These are phyloP conservation scores for Dictyostelium citrinum DNA, from an alignment of 78 protist genomes.

Conservation along the genomic window DNA sequence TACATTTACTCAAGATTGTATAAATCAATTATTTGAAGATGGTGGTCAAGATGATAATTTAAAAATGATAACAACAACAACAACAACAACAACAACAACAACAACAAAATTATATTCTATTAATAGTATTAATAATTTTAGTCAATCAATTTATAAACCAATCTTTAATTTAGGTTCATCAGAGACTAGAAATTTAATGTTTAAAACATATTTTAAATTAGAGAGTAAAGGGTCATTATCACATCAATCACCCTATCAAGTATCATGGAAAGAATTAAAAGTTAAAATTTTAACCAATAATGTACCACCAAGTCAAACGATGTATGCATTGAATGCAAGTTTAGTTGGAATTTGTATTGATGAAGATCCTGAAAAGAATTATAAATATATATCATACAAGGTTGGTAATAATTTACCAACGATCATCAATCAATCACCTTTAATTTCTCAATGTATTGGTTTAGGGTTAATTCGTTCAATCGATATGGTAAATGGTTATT, in stretches of 20 bases:
- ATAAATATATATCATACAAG: background rate
- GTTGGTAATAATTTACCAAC: slow-evolving; percentile 17
- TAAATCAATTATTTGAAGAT: background rate
- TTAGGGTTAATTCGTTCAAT: slow-evolving; percentile 39
- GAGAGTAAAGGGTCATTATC: background rate
- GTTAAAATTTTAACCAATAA: background rate
- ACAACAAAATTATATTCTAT: background rate
- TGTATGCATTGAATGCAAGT: slow-evolving; percentile 31
- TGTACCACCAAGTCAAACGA: slow-evolving; percentile 44
- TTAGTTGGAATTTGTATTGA: slow-evolving; percentile 43
- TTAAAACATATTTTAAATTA: background rate
- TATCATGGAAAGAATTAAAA: slow-evolving; percentile 36
- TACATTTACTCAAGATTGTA: background rate
- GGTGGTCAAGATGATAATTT: background rate
- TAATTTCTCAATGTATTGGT: slow-evolving; percentile 41
- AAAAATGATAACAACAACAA: background rate
- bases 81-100: background rate
- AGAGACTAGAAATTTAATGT: background rate
- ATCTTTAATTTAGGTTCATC: background rate
- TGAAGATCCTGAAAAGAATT: background rate
- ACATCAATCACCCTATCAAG: slow-evolving; percentile 18
- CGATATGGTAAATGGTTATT: background rate
- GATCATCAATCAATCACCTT: background rate
- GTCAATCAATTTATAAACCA: background rate
- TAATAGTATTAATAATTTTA: background rate